Base-by-base conservation (phyloP, 208 protist genomes). In the Trypanosoma melophagium region DNA sequence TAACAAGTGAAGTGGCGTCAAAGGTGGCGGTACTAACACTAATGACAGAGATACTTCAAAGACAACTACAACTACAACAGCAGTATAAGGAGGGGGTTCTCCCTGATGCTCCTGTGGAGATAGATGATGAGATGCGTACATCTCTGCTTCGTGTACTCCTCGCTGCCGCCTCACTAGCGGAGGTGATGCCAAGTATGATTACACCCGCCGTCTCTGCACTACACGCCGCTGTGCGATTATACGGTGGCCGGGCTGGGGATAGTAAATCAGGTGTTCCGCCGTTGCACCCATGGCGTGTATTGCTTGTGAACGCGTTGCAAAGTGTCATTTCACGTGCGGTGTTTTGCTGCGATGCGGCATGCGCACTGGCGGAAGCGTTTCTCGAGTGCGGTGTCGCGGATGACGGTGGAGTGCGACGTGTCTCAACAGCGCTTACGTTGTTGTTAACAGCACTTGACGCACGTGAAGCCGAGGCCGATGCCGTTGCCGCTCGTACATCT, bases 131-230 rank as follows among this genome's bases (percentile, higher is more conserved):
- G 2, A 52, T 77, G 35, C 68, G 87, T 60, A 60, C 16, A 22
- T 49, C 13, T 35, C 35, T 50, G 9, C 38, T 71, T 44, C 31
- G 79, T 19, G 60, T 87, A 24, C 71, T 83, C 10, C 79, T 93
- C 19, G 59, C 74, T 14, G 77, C 78, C 1, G 76, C 77, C 31
- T 77, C 81, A 58, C 69, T 86, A 16, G 84, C 81, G 41, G 87
- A 89, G 58, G 71, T 82, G 53, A 77, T 76, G 55, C 87, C 87
- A 24, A 74, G 79, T 57, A 75, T 90, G 50, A 75, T 90, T 41
- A 55, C 67, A 17, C 66, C 83, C 2, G 79, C 84, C 0, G 73
- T 74, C 13, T 62, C 80, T 24, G 70, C 86, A 21, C 71, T 89
- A 16, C 74, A 63, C 13, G 60, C 69, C 22, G 64, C 81, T 19